Base-by-base conservation (phyloP, 345 rosid genomes). In the Cardamine occulta region DNA sequence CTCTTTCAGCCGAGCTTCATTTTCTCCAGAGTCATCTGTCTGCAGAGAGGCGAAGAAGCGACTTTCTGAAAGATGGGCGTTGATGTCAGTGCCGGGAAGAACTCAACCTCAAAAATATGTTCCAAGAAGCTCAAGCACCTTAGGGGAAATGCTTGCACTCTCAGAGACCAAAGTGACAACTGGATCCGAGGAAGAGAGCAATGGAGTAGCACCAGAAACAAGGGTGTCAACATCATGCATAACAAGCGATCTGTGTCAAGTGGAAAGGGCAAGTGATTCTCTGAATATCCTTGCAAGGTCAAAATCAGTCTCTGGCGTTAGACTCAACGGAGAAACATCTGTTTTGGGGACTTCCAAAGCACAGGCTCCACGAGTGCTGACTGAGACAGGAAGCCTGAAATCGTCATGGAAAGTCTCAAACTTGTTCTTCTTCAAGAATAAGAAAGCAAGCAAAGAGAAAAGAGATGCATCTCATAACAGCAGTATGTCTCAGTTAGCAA, bases 91-190 rank as follows among this genome's bases (percentile, higher is more conserved):
- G 64, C 76, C 78, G 63, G 87, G 85, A 65, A 82, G 77, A 74
- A 82, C 74, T 66, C 87, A 77, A 72, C 89, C 87, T 42, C 91
- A 83, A 40, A 88, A 86, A 74, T 84, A 71, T 54, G 73, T 80
- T 56, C 75, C 80, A 63, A 86, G 87, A 82, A 85, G 88, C 82
- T 92, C 98, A 39, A 89, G 88, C 73, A 92, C 99, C 31, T 77
- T 92, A 79, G 99, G 99, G 17, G 99, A 95, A 85, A 95, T 95
- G 99, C 99, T 95, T 82, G 85, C 97, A 23, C 91, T 95, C 39
- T 88, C 93, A 45, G 98, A 90, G 80, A 63, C 86, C 35, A 91
- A 82, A 82, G 88, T 84, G 74, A 73, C 79, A 2, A 65, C 64
- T 53, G 85, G 58, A 79, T 66, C 78, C 26, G 83, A 82, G 58